phyloP scores from a whole-genome alignment of 1,284 basidiomycete genomes.

The Singerocomus inundabilis region DNA sequence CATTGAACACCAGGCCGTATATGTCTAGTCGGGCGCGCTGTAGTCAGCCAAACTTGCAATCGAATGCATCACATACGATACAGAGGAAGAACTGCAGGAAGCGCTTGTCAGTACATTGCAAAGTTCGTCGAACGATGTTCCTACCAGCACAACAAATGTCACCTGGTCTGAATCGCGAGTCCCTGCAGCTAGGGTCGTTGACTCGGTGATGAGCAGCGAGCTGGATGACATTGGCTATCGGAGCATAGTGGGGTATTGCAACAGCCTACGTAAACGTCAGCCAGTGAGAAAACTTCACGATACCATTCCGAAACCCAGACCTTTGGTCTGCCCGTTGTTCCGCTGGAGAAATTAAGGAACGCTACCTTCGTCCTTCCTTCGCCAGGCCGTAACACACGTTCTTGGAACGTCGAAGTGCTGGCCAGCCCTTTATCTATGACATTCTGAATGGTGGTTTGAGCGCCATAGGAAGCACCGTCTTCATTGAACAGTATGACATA shows the following conservation, averaged over 20 bases:
- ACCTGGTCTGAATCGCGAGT: conserved; percentile 39
- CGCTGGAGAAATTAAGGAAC: conserved; percentile 76
- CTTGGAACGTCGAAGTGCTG: conserved; percentile 43
- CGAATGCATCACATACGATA: conserved; percentile 34
- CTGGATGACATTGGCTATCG: conserved; percentile 69
- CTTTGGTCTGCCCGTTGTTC: conserved; percentile 83
- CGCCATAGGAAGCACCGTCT: conserved; percentile 14
- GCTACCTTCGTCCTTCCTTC: conserved; percentile 71
- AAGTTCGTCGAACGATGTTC: conserved; percentile 6
- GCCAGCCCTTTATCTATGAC: conserved; percentile 54
- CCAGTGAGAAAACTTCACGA: background rate
- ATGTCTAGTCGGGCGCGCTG: conserved; percentile 39
- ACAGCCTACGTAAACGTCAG: conserved; percentile 51
- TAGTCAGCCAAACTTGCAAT: background rate
- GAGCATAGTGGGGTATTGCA: conserved; percentile 62
- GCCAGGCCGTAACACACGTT: conserved; percentile 52
- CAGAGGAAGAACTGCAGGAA: conserved; percentile 31
- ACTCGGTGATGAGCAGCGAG: conserved; percentile 51
- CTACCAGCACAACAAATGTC: conserved; percentile 41
- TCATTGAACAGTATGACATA: conserved; percentile 55
- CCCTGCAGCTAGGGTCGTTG: conserved; percentile 35
- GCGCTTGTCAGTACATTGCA: conserved; percentile 1
- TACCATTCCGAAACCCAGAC: conserved; percentile 35
- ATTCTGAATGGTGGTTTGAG: conserved; percentile 45
- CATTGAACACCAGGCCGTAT: conserved; percentile 49